These are phyloP conservation scores for Phytopythium boreale DNA, from an alignment of 352 stramenopile genomes.

Conservation along the genomic window DNA sequence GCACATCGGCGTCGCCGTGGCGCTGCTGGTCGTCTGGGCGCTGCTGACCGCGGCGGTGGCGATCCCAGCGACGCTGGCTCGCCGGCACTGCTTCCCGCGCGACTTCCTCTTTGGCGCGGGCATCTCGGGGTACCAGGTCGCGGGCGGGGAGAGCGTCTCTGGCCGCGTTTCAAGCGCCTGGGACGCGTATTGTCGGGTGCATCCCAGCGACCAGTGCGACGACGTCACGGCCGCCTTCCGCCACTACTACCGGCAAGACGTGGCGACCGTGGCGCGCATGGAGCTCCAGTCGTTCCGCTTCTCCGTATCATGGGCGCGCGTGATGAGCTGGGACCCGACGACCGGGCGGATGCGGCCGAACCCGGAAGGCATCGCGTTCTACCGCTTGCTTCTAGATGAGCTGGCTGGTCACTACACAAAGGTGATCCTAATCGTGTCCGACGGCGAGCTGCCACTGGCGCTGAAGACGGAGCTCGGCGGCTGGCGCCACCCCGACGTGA, in stretches of 20 bases:
- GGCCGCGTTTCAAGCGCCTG: neutral
- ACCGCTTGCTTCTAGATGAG: conserved; percentile 83
- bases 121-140: conserved; percentile 11
- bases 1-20: neutral
- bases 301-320: conserved; percentile 88
- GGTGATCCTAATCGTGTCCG: conserved; percentile 84
- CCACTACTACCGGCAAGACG: conserved; percentile 68
- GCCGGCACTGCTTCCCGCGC: conserved; percentile 23
- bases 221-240: conserved; percentile 90
- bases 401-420: conserved; percentile 34
- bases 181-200: neutral
- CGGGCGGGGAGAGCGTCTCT: neutral
- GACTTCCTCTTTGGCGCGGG: conserved; percentile 70
- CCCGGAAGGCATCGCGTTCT: conserved; percentile 81
- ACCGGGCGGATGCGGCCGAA: conserved; percentile 55
- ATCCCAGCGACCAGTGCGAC: conserved; percentile 28
- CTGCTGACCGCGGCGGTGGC: neutral
- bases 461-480: conserved; percentile 44
- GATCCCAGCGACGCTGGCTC: neutral
- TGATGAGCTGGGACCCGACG: conserved; percentile 66
- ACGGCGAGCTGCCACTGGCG: conserved; percentile 62
- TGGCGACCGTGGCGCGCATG: conserved; percentile 71
- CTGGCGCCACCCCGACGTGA: conserved; percentile 33
- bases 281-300: conserved; percentile 88
- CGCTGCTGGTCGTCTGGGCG: neutral